These are phyloP conservation scores for Claviceps maximensis DNA, from an alignment of 2,329 filamentous ascomycete species.

Conservation along the genomic window DNA sequence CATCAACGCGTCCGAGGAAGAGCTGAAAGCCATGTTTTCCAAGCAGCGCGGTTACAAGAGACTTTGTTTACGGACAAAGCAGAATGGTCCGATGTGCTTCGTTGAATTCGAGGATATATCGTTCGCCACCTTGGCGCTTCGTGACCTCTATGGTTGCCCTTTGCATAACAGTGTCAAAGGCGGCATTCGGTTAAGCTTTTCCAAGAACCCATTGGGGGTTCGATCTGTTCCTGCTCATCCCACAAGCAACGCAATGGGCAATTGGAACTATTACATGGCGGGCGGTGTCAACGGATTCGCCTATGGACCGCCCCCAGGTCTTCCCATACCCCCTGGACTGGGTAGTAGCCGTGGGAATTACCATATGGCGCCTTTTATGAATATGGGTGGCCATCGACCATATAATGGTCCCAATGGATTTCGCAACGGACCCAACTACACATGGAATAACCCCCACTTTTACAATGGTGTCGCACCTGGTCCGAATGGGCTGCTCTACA, in stretches of 20 bases:
- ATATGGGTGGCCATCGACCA: constrained; percentile 8
- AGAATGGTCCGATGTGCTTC: constrained; percentile 96
- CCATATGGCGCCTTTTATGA: constrained; percentile 11
- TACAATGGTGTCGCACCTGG: constrained; percentile 12
- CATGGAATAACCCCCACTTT: constrained; percentile 13
- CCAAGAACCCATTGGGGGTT: constrained; percentile 91
- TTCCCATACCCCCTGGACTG: constrained; percentile 62
- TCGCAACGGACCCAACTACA: constrained; percentile 9
- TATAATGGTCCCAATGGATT: constrained; percentile 9
- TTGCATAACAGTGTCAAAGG: constrained; percentile 90
- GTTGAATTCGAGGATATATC: constrained; percentile 94
- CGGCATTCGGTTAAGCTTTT: constrained; percentile 90
- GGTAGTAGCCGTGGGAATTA: constrained; percentile 18
- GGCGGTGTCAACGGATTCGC: constrained; percentile 44
- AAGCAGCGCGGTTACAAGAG: constrained; percentile 92
- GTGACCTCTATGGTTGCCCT: constrained; percentile 76
- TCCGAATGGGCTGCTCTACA: constrained; percentile 8
- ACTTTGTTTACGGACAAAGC: constrained; percentile 86
- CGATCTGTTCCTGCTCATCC: constrained; percentile 48
- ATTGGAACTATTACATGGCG: constrained; percentile 45
- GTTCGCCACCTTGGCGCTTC: constrained; percentile 79
- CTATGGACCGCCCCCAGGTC: constrained; percentile 69
- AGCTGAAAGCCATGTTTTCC: constrained; percentile 85
- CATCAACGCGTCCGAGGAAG: constrained; percentile 84
- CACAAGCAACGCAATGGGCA: constrained; percentile 29